Base-by-base conservation (phyloP, 176 grass and related monocot species). In the Oryza coarctata region DNA sequence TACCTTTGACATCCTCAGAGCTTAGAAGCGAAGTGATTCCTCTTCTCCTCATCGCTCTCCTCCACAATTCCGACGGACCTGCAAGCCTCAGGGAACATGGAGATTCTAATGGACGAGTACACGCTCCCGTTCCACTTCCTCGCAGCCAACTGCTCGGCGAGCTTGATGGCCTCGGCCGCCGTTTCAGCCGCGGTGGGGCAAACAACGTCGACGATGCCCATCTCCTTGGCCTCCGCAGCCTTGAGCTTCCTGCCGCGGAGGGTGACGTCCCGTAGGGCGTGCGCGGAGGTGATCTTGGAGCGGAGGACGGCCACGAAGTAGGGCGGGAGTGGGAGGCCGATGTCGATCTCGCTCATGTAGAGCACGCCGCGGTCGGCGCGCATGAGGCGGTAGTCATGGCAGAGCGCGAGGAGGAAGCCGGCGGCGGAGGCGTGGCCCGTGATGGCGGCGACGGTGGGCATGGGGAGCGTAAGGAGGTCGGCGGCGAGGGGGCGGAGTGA, bases 321-420 rank as follows among this genome's bases (percentile, higher is more conserved):
- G 60, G 91, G 81, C 65, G 89, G 73, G 70, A 98, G 82, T 30
- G 85, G 82, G 64, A 97, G 75, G 49, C 95, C 92, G 82, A 94
- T 94, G 87, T 98, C 92, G 55, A 94, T 27, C 88, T 98, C 95
- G 90, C 92, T 97, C 95, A 94, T 92, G 78, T 97, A 98, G 34
- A 98, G 71, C 82, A 97, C 87, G 32, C 92, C 95, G 30, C 95
- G 89, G 73, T 97, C 95, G 18, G 84, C 90, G 70, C 92, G 86
- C 95, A 98, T 98, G 71, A 90, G 0, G 40, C 91, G 77, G 78
- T 93, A 98, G 83, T 98, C 95, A 89, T 98, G 95, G 86, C 88
- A 84, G 28, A 98, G 74, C 63, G 78, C 90, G 79, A 98, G 86
- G 43, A 92, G 17, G 78, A 87, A 68, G 0, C 95, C 95, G 2